Evolutionary conservation across 2,329 filamentous ascomycete genomes (phyloP).

Genomic region (Malbranchea cinnamomea): DNA sequence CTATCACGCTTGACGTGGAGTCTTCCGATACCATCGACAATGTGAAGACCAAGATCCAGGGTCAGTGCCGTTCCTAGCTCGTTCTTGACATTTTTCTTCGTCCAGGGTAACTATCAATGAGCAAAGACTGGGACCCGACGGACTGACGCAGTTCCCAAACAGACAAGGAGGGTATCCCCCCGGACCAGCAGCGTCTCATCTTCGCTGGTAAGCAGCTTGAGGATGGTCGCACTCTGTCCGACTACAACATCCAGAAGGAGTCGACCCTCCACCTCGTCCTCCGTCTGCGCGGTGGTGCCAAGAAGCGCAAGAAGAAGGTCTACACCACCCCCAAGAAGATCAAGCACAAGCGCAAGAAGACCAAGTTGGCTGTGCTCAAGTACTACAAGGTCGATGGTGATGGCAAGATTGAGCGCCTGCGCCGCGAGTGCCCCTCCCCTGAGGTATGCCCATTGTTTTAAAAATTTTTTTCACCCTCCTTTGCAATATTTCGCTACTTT

Average conservation of each 20-base stretch:
- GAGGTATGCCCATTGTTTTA: no score
- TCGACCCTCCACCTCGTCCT: slow-evolving; percentile 95
- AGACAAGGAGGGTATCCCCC: slow-evolving; percentile 99
- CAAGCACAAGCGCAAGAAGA: slow-evolving; percentile 99
- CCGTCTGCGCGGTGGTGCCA: slow-evolving; percentile 92
- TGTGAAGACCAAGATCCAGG: slow-evolving; percentile 94
- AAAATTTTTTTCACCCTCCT: slow-evolving; percentile 14
- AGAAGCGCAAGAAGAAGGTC: slow-evolving; percentile 99
- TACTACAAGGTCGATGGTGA: slow-evolving; percentile 99
- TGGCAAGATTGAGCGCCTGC: slow-evolving; percentile 98
- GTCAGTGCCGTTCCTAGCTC: slow-evolving; percentile 25
- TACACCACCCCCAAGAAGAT: slow-evolving; percentile 99
- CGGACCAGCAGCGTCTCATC: slow-evolving; percentile 98
- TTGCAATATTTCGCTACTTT: neutral
- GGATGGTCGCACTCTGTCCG: slow-evolving; percentile 94
- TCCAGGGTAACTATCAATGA: no score
- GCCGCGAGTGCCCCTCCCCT: slow-evolving; percentile 89
- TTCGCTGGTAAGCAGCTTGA: slow-evolving; percentile 99
- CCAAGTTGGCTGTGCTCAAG: slow-evolving; percentile 99
- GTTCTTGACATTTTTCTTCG: neutral
- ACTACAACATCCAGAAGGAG: slow-evolving; percentile 99
- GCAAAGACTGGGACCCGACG: no score
- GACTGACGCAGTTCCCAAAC: slow-evolving; percentile 28
- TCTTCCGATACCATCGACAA: slow-evolving; percentile 99
- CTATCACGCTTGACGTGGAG: slow-evolving; percentile 99